Conservation (phyloP, 208 protist genomes). For the Wallacemonas sp. region DNA sequence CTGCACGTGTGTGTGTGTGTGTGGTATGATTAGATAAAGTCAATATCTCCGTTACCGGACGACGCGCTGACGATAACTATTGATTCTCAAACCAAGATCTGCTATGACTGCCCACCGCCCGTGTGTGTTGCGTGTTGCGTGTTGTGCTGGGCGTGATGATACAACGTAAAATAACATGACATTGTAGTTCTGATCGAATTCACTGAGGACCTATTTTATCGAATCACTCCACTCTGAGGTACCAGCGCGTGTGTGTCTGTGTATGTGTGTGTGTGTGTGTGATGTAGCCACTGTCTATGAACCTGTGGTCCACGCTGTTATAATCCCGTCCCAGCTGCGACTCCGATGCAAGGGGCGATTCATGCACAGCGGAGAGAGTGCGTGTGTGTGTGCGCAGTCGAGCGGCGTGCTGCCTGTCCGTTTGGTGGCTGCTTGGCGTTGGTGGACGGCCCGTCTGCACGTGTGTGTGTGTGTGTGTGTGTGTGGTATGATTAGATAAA, state of each 20-base stretch:
- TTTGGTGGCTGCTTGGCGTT: slow-evolving; percentile 5
- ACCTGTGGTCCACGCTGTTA: slow-evolving; percentile 19
- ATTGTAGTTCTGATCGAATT: slow-evolving; percentile 17
- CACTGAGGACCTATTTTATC: slow-evolving; percentile 10
- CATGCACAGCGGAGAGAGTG: slow-evolving; percentile 50
- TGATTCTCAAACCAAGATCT: slow-evolving; percentile 79
- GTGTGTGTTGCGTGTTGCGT: neutral
- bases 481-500: slow-evolving; percentile 29
- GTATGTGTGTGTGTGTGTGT: neutral
- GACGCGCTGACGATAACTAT: slow-evolving; percentile 59
- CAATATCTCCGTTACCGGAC: slow-evolving; percentile 62
- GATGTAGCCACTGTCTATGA: neutral
- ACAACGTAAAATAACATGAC: slow-evolving; percentile 17
- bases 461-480: neutral
- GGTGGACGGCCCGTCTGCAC: no score
- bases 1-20: neutral
- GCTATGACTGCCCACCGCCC: slow-evolving; percentile 43
- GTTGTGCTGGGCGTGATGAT: slow-evolving; percentile 4
- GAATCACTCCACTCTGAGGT: slow-evolving; percentile 49
- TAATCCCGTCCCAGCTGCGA: slow-evolving; percentile 35
- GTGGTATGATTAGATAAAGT: slow-evolving; percentile 34
- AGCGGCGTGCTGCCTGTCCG: neutral
- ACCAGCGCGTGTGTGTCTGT: neutral
- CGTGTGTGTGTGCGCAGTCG: neutral
- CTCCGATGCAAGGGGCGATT: slow-evolving; percentile 35